Evolutionary conservation across 768 basidiomycete species (phyloP).

Genomic region (Lactarius hengduanensis): DNA sequence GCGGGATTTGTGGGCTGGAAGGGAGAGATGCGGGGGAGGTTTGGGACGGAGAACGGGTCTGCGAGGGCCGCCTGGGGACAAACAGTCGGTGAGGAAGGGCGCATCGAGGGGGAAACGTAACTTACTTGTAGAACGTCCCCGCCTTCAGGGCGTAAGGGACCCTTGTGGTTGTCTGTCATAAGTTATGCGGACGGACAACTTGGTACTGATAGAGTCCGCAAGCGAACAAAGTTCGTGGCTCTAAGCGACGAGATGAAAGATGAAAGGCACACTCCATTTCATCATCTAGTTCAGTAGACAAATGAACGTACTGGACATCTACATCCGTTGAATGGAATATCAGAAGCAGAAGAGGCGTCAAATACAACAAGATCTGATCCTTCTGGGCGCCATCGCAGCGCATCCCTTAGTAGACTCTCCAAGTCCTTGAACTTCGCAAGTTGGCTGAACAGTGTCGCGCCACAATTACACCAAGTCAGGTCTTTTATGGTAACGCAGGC

Average conservation of each 20-base stretch:
- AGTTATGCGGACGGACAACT: neutral
- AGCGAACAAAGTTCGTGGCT: neutral
- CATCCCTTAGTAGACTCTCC: neutral
- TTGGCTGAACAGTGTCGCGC: neutral
- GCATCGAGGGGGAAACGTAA: neutral
- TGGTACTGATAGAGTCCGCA: neutral
- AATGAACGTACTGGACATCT: neutral
- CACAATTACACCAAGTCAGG: neutral
- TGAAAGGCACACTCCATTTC: too few species aligned
- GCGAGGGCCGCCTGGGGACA: constrained; percentile 27
- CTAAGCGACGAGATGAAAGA: neutral
- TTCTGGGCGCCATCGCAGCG: neutral
- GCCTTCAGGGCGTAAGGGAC: constrained; percentile 22
- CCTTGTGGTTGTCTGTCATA: constrained; percentile 13
- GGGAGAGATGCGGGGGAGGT: constrained; percentile 22
- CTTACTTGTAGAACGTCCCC: constrained; percentile 29
- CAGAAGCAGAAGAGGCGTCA: neutral
- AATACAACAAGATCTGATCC: constrained; percentile 1
- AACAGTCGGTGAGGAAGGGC: neutral
- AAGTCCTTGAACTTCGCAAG: neutral
- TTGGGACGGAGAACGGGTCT: constrained; percentile 25
- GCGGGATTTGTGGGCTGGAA: constrained; percentile 12
- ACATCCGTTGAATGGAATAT: neutral
- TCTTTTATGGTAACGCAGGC: neutral
- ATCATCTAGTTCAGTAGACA: neutral